A percentile compares a stretch with the other conserved stretches of the same genome.
Conservation (phyloP, 257 asterid genomes). For the Jasminum sambac region DNA sequence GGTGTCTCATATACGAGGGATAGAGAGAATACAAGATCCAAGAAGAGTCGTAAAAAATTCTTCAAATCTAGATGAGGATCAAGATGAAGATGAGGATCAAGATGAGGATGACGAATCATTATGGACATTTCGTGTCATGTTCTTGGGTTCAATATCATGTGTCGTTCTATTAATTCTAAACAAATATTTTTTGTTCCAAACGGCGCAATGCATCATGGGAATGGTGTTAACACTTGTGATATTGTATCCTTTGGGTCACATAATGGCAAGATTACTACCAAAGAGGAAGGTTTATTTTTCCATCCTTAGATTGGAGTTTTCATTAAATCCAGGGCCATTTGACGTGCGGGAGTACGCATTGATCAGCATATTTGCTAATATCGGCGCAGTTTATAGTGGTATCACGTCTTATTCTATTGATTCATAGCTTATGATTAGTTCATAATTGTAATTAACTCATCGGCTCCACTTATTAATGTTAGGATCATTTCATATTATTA, state of each 20-base stretch:
- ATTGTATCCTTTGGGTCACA: slow-evolving; percentile 41
- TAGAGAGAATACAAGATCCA: not conserved
- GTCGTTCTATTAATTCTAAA: slow-evolving; percentile 38
- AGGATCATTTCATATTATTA: not conserved
- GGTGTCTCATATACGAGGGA: not conserved
- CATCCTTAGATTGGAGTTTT: slow-evolving; percentile 47
- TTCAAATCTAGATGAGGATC: not conserved
- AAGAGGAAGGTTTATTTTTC: slow-evolving; percentile 40
- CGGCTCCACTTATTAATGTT: not conserved
- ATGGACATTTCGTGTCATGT: slow-evolving; percentile 64
- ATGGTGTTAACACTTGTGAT: slow-evolving; percentile 37
- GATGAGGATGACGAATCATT: slow-evolving; percentile 29
- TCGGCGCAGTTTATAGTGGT: slow-evolving; percentile 61
- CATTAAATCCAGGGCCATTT: slow-evolving; percentile 60
- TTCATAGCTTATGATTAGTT: not conserved
- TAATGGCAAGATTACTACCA: slow-evolving; percentile 52
- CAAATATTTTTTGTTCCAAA: slow-evolving; percentile 44
- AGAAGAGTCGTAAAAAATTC: not conserved
- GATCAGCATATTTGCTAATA: slow-evolving; percentile 61
- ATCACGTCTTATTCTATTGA: slow-evolving; percentile 41
- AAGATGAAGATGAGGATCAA: not conserved
- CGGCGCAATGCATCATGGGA: slow-evolving; percentile 53
- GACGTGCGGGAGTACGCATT: slow-evolving; percentile 52
- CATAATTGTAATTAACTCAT: not conserved
- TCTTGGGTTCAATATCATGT: slow-evolving; percentile 54